A percentile compares a stretch with the other conserved stretches of the same genome.
phyloP scores from a whole-genome alignment of 257 asterid species.

The Rauvolfia tetraphylla region DNA sequence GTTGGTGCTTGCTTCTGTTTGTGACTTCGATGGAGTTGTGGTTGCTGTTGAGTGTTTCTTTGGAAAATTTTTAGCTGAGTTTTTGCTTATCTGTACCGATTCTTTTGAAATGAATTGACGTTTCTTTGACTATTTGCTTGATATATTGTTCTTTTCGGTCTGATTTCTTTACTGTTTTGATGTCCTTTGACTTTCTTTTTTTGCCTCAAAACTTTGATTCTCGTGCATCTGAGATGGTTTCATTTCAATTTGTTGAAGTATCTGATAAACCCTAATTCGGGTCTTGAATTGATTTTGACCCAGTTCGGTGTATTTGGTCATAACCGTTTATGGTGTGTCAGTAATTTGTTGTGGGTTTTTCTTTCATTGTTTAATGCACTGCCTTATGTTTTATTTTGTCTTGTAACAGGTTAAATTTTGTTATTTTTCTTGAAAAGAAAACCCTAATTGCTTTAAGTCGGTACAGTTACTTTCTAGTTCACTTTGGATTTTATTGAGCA shows the following conservation, averaged over 20 bases:
- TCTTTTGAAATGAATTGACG: neutral
- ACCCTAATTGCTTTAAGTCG: slow-evolving; percentile 42
- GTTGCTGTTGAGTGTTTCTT: neutral
- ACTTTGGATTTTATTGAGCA: slow-evolving; percentile 11
- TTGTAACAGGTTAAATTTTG: slow-evolving; percentile 5
- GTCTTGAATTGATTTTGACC: slow-evolving; percentile 13
- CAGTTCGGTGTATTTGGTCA: neutral
- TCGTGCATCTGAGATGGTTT: neutral
- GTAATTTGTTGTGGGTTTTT: slow-evolving; percentile 17
- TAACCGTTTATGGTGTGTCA: slow-evolving; percentile 1
- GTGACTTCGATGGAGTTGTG: no score
- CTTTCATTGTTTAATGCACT: slow-evolving; percentile 1
- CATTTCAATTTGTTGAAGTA: neutral
- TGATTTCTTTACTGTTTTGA: neutral
- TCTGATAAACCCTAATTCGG: slow-evolving; percentile 54
- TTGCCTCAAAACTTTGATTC: neutral
- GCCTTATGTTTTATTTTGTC: slow-evolving; percentile 14
- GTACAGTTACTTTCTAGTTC: slow-evolving; percentile 7
- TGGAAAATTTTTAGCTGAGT: neutral
- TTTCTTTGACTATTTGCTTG: neutral
- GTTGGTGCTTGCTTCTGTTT: no score
- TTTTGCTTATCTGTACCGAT: neutral
- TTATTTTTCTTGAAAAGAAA: slow-evolving; percentile 27
- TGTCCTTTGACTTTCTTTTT: neutral
- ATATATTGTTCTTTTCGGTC: neutral